Percentiles rank a stretch among this genome's conserved stretches.
Evolutionary conservation across 2,329 filamentous ascomycete species (phyloP).

Genomic region (Monilinia vaccinii-corymbosi): DNA sequence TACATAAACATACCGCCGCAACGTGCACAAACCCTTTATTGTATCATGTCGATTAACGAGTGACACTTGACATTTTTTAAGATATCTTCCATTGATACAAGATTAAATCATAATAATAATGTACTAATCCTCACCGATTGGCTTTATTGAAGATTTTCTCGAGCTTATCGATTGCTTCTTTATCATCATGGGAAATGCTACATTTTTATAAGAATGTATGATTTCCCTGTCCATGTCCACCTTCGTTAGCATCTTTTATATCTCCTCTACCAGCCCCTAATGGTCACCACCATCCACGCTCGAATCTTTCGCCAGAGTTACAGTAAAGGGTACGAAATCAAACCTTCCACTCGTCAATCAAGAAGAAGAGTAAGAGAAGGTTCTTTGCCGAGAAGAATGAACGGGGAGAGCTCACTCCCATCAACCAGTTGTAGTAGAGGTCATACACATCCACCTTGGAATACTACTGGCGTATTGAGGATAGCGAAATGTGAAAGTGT

Average conservation of each 20-base stretch:
- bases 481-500: constrained; percentile 26
- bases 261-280: neutral
- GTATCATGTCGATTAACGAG: neutral
- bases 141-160: neutral
- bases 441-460: constrained; percentile 25
- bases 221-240: neutral
- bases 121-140: neutral
- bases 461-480: constrained; percentile 21
- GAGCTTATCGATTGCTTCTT: neutral
- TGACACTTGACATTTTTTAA: neutral
- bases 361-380: neutral
- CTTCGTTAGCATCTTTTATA: neutral
- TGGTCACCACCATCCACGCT: constrained; percentile 5
- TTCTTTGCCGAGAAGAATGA: constrained; percentile 4
- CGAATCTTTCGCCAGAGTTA: constrained; percentile 3
- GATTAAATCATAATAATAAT: neutral
- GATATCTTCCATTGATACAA: neutral
- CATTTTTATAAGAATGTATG: constrained; percentile 8
- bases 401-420: constrained; percentile 12
- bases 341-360: neutral
- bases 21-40: neutral
- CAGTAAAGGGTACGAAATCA: neutral
- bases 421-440: constrained; percentile 25
- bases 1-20: neutral
- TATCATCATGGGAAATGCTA: neutral